phyloP scores from a whole-genome alignment of 768 basidiomycete species.

The Tulasnella sp. region DNA sequence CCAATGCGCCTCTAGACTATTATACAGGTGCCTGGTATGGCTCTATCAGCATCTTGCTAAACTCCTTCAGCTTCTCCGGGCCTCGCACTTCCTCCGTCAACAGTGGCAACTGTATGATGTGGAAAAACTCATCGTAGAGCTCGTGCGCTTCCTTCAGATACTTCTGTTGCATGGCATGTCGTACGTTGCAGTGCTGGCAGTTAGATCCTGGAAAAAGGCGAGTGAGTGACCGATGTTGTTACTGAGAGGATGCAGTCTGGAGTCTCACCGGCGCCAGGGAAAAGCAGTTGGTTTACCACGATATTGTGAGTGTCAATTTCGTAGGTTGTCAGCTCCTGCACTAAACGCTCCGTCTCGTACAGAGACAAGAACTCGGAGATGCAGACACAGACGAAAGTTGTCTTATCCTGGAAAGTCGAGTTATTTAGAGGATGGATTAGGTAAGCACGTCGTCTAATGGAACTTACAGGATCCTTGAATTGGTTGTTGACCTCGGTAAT shows the following conservation, averaged over 20 bases:
- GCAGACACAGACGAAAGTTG: constrained; percentile 96
- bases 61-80: constrained; percentile 83
- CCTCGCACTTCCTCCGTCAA: constrained; percentile 96
- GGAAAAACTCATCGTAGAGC: constrained; percentile 96
- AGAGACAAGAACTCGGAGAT: constrained; percentile 97
- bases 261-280: constrained; percentile 73
- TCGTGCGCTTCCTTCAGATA: constrained; percentile 95
- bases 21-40: constrained; percentile 37
- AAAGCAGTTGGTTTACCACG: constrained; percentile 93
- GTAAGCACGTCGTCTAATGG: background rate
- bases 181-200: constrained; percentile 90
- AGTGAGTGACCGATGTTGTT: background rate
- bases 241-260: background rate
- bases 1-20: background rate
- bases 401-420: constrained; percentile 66
- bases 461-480: constrained; percentile 91
- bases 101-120: constrained; percentile 85
- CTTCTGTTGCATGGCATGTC: constrained; percentile 97
- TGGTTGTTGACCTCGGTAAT: constrained; percentile 99
- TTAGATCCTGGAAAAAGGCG: constrained; percentile 50
- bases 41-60: constrained; percentile 82
- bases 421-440: background rate
- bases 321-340: constrained; percentile 88
- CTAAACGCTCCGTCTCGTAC: constrained; percentile 96
- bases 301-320: constrained; percentile 99